These are phyloP conservation scores for Mortierella sp. DNA, from an alignment of 371 early-diverging fungal genomes.

Conservation along the genomic window DNA sequence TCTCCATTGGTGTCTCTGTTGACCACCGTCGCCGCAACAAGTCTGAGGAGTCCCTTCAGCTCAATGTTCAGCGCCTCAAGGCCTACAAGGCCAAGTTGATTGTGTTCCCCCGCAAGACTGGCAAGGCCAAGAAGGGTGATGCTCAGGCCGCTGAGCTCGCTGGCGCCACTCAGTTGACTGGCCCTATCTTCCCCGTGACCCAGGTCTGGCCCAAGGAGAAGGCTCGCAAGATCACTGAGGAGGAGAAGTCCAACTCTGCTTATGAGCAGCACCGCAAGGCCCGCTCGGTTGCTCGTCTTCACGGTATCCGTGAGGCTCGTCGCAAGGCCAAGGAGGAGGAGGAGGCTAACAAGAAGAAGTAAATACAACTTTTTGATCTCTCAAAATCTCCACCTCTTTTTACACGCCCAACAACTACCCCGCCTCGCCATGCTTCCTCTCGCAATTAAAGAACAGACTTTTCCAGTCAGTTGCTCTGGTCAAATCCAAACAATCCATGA, in stretches of 20 bases:
- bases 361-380: constrained; percentile 18
- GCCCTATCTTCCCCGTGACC: constrained; percentile 79
- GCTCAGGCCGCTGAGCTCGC: constrained; percentile 74
- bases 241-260: constrained; percentile 84
- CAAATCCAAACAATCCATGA: too few relatives aligned
- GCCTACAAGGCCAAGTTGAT: constrained; percentile 85
- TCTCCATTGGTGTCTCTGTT: constrained; percentile 97
- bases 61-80: constrained; percentile 98
- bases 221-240: constrained; percentile 86
- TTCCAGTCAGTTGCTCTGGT: too few relatives aligned
- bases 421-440: too few relatives aligned
- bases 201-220: constrained; percentile 75
- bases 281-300: constrained; percentile 82
- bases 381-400: constrained; percentile 27
- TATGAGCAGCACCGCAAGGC: constrained; percentile 93
- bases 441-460: too few relatives aligned
- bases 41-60: constrained; percentile 94
- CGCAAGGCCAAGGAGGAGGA: constrained; percentile 85
- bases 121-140: constrained; percentile 87
- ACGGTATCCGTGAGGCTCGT: constrained; percentile 89
- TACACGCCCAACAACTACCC: too few relatives aligned
- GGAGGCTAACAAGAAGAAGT: constrained; percentile 87
- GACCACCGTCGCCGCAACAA: constrained; percentile 99
- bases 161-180: constrained; percentile 79
- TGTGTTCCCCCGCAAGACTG: constrained; percentile 75